These are phyloP conservation scores for Eustoma russellianum DNA, from an alignment of 257 asterid genomes.

Conservation along the genomic window DNA sequence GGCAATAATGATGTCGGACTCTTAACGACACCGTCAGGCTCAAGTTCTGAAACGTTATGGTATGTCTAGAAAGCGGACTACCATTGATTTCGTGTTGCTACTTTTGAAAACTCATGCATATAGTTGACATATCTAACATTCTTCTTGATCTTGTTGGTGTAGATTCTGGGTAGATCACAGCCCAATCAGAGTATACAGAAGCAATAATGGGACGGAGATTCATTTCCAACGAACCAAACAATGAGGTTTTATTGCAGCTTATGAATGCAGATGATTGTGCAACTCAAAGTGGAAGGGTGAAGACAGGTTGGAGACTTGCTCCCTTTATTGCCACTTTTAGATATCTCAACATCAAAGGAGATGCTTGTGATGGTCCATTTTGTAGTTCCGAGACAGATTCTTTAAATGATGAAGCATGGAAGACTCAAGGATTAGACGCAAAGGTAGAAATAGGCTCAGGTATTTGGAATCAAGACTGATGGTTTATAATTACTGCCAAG, in stretches of 20 bases:
- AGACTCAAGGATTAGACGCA: slow-evolving; percentile 35
- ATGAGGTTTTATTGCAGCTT: slow-evolving; percentile 47
- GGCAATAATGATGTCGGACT: too few species aligned
- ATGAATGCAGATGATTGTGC: slow-evolving; percentile 64
- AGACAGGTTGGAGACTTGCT: slow-evolving; percentile 51
- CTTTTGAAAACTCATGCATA: not conserved
- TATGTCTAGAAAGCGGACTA: too few species aligned
- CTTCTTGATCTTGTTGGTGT: not conserved
- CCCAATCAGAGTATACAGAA: slow-evolving; percentile 53
- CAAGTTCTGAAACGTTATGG: too few species aligned
- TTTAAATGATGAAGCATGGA: slow-evolving; percentile 26
- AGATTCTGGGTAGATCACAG: slow-evolving; percentile 50
- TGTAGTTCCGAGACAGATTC: slow-evolving; percentile 1
- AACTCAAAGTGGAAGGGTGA: slow-evolving; percentile 54
- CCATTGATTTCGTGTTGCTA: not conserved
- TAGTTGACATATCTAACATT: too few species aligned
- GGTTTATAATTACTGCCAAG: slow-evolving; percentile 14
- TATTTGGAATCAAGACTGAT: slow-evolving; percentile 9
- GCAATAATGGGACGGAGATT: slow-evolving; percentile 26
- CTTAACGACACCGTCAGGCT: too few species aligned
- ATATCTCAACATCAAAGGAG: slow-evolving; percentile 23
- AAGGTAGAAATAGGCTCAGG: slow-evolving; percentile 15
- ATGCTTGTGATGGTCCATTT: not conserved
- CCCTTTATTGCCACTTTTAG: slow-evolving; percentile 40
- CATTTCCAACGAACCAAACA: slow-evolving; percentile 43